Evolutionary conservation across 768 basidiomycete species (phyloP), one percentile per base, ranked within the genome.

Genomic region (Mycena galopus): DNA sequence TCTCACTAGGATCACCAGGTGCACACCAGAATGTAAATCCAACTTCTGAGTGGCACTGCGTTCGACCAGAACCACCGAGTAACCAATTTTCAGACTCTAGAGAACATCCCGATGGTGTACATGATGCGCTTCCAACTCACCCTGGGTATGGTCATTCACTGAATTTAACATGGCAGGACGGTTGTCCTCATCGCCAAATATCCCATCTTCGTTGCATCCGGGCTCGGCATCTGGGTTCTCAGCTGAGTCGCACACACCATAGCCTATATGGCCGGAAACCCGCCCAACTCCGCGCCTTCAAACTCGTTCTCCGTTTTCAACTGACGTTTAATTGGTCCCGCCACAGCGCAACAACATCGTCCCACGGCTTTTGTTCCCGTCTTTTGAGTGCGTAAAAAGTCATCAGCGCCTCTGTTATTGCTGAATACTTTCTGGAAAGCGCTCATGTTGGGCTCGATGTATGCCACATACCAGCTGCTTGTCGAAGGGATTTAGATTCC

Each of bases 231-330:
- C 12, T 88, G 86, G 80, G 75, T 82, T n/a, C 3, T 84, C 7
- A 71, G 77, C 17, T 87, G 88, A 23, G 33, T 88, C 30, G 11
- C 86, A 25, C 89, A 88, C 73, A 87, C 88, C 27, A 59, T 83
- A 10, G 85, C 86, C 30, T 89, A 89, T 74, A 76, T 79, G 30
- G 80, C 81, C 3, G 88, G 88, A 12, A 78, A 81, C 17, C 87
- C 88, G 21, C 44, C 56, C 47, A 83, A 80, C 33, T 35, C 7
- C 35, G 12, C 12, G 35, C 12, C 12, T 35, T 12, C 35, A 35
- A 35, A n/a, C n/a, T n/a, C 35, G 35, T 35, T 35, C 7, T 6
- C 35, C 12, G 7, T 6, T 35, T 35, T 35, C 35, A 7, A 12
- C 35, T 35, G 35, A 35, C 6, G 35, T 6, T 7, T 35, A n/a